Conservation (phyloP, 2,329 filamentous ascomycete genomes). For the Penicillium polonicum region DNA sequence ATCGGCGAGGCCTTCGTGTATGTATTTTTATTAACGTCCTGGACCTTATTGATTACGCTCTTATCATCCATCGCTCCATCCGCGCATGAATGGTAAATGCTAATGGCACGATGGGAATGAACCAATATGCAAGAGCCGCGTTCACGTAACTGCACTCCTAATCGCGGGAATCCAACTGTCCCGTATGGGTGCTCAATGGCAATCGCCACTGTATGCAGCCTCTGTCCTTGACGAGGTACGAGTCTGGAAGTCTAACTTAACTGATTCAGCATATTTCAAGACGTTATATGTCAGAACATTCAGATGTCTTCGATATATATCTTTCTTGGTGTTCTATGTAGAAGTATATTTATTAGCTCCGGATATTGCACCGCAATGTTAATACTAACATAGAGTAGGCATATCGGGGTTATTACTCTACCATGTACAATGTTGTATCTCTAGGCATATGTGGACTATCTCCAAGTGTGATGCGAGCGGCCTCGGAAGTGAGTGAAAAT, state of each 20-base stretch:
- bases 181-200: no score
- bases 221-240: no score
- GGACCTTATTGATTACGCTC: background rate
- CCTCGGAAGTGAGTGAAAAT: background rate
- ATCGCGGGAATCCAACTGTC: no score
- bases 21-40: background rate
- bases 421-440: background rate
- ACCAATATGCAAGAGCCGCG: background rate
- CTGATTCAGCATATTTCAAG: no score
- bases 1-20: background rate
- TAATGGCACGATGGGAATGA: background rate
- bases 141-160: background rate
- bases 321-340: no score
- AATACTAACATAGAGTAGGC: background rate
- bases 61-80: background rate
- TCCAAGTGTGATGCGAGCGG: background rate
- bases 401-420: background rate
- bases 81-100: background rate
- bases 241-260: no score
- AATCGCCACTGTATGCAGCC: no score
- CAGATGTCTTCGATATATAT: no score
- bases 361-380: no score
- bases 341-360: no score
- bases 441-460: background rate
- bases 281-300: no score